These are phyloP conservation scores for Royoungia palumana DNA, from an alignment of 768 basidiomycete genomes.

Conservation along the genomic window DNA sequence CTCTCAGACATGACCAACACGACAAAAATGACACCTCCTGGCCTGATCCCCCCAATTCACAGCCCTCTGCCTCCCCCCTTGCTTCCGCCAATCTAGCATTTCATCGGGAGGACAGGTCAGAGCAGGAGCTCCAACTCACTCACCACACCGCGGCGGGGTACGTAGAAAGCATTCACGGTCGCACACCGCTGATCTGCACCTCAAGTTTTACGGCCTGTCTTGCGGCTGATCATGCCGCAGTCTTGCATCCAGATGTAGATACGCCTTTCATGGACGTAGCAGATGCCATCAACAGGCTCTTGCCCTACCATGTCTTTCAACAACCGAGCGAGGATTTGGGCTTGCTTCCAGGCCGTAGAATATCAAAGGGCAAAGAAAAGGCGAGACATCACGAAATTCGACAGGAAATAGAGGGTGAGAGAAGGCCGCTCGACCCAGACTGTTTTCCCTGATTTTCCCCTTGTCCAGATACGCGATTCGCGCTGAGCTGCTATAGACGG, in stretches of 20 bases:
- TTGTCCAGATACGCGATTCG: conserved; percentile 62
- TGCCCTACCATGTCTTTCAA: conserved; percentile 80
- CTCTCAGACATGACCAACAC: conserved; percentile 16
- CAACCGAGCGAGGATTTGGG: conserved; percentile 67
- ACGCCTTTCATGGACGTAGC: conserved; percentile 58
- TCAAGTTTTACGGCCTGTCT: conserved; percentile 54
- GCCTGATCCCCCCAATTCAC: conserved; percentile 5
- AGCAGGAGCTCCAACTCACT: conserved; percentile 51
- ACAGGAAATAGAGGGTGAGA: conserved; percentile 52
- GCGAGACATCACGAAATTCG: conserved; percentile 43
- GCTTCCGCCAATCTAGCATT: conserved; percentile 11
- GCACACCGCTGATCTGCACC: conserved; percentile 14
- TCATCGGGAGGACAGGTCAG: conserved; percentile 37
- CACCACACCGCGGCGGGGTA: conserved; percentile 50
- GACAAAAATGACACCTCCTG: not conserved
- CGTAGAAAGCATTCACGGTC: conserved; percentile 12
- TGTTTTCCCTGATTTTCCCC: conserved; percentile 2
- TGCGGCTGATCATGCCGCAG: conserved; percentile 58
- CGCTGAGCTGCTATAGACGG: conserved; percentile 62
- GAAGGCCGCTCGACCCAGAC: not conserved
- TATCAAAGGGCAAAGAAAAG: conserved; percentile 63
- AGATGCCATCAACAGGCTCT: conserved; percentile 67
- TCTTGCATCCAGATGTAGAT: conserved; percentile 64
- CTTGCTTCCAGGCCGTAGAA: conserved; percentile 16
- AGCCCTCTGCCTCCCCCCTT: conserved; percentile 2